Conservation (phyloP, 371 early-diverging fungal genomes). For the Mucor velutinosus region DNA sequence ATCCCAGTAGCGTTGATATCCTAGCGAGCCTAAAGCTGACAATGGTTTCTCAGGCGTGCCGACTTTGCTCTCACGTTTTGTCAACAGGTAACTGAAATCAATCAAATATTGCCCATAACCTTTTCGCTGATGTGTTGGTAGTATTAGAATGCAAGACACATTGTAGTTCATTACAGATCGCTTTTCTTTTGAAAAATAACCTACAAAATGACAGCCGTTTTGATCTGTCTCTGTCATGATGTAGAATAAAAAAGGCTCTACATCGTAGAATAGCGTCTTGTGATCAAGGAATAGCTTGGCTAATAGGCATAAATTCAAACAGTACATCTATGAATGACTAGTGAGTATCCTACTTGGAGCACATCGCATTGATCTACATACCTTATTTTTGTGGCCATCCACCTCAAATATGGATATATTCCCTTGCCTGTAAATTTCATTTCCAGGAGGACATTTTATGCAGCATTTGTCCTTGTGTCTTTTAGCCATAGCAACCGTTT, state of each 20-base stretch:
- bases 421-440: slow-evolving; percentile 94
- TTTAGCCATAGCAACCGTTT: slow-evolving; percentile 62
- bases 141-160: slow-evolving; percentile 94
- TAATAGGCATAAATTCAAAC: slow-evolving; percentile 94
- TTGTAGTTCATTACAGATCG: slow-evolving; percentile 86
- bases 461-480: slow-evolving; percentile 50
- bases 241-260: slow-evolving; percentile 98
- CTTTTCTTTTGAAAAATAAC: slow-evolving; percentile 99
- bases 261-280: slow-evolving; percentile 98
- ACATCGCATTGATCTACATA: background rate
- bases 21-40: slow-evolving; percentile 88
- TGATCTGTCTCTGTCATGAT: slow-evolving; percentile 81
- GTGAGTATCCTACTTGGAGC: background rate
- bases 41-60: slow-evolving; percentile 98
- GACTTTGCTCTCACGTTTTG: slow-evolving; percentile 76
- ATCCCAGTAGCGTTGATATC: slow-evolving; percentile 82
- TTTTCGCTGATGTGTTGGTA: slow-evolving; percentile 93
- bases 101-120: slow-evolving; percentile 97
- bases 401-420: slow-evolving; percentile 86
- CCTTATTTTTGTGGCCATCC: slow-evolving; percentile 88
- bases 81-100: slow-evolving; percentile 91
- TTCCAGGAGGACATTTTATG: slow-evolving; percentile 55
- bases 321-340: slow-evolving; percentile 69
- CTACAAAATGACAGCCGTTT: slow-evolving; percentile 90
- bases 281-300: slow-evolving; percentile 98